These are phyloP conservation scores for Anisogramma anomala DNA, from an alignment of 2,329 filamentous ascomycete species.

Conservation along the genomic window DNA sequence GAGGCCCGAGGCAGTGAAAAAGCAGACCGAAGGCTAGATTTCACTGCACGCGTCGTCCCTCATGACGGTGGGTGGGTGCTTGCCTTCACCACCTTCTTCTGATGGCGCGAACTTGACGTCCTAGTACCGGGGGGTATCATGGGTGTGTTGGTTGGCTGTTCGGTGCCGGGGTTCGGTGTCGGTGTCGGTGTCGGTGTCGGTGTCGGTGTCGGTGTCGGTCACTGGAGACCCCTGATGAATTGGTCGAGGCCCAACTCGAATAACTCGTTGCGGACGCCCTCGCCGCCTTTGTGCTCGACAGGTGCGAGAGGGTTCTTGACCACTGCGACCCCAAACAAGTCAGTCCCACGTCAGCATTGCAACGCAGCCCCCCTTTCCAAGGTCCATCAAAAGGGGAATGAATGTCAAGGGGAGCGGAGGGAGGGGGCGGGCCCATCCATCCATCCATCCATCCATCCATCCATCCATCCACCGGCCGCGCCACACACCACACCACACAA, in stretches of 20 bases:
- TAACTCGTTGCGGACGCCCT: slow-evolving; percentile 59
- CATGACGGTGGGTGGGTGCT: too few relatives aligned
- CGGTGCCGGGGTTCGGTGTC: too few relatives aligned
- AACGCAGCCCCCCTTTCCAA: not conserved
- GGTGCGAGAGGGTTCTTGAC: slow-evolving; percentile 60
- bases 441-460: too few relatives aligned
- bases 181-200: too few relatives aligned
- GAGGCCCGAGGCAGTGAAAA: too few relatives aligned
- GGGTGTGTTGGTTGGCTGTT: not conserved
- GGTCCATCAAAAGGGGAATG: too few relatives aligned
- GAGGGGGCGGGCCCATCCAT: too few relatives aligned
- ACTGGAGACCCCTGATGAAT: slow-evolving; percentile 52
- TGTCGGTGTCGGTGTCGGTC: slow-evolving; percentile 1
- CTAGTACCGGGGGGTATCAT: not conserved
- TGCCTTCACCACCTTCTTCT: not conserved
- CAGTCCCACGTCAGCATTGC: slow-evolving; percentile 13
- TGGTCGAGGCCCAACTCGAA: slow-evolving; percentile 65
- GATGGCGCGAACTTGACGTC: too few relatives aligned
- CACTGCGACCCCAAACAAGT: slow-evolving; percentile 41
- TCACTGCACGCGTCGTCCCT: not conserved
- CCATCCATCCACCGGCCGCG: too few relatives aligned
- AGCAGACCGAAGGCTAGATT: too few relatives aligned
- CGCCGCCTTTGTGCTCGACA: slow-evolving; percentile 56
- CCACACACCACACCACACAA: too few relatives aligned
- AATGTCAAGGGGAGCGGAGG: too few relatives aligned